A percentile compares a stretch with the other conserved stretches of the same genome.
Conservation (phyloP, 2,329 filamentous ascomycete species). For the Emergomyces pasteurianus region DNA sequence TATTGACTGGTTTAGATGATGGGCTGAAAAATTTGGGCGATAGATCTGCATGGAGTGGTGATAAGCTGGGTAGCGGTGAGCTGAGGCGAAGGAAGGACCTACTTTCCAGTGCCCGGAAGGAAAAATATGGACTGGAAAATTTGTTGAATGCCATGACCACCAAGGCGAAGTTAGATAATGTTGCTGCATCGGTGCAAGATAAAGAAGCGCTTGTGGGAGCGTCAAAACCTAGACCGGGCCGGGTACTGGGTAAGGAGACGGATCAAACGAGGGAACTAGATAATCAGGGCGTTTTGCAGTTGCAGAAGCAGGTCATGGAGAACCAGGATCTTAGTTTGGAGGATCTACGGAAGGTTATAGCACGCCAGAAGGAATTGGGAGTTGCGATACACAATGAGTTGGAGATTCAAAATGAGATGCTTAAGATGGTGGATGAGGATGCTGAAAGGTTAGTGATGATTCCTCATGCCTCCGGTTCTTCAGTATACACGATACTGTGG, state of each 20-base stretch:
- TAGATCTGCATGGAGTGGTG: conserved; percentile 18
- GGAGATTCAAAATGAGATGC: conserved; percentile 48
- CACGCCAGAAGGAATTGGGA: conserved; percentile 50
- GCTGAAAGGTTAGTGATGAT: conserved; percentile 32
- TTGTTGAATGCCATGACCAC: conserved; percentile 48
- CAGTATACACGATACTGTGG: neutral
- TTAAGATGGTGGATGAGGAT: conserved; percentile 48
- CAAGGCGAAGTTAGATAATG: conserved; percentile 34
- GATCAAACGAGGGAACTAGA: conserved; percentile 50
- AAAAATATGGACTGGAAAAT: conserved; percentile 50
- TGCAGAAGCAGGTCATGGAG: conserved; percentile 50
- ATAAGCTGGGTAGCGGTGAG: conserved; percentile 47
- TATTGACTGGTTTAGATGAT: conserved; percentile 46
- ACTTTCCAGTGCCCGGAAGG: conserved; percentile 45
- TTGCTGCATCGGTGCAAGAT: conserved; percentile 36
- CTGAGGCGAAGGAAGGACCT: conserved; percentile 47
- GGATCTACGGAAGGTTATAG: conserved; percentile 46
- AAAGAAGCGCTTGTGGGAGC: conserved; percentile 31
- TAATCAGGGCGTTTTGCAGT: conserved; percentile 51
- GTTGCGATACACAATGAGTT: conserved; percentile 52
- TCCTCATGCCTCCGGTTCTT: neutral
- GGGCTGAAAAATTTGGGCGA: conserved; percentile 36
- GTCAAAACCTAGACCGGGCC: conserved; percentile 31
- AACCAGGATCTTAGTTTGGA: conserved; percentile 51
- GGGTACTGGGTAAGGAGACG: conserved; percentile 45